Evolutionary conservation across 768 basidiomycete species (phyloP).

Genomic region (Naganishia antarctica): DNA sequence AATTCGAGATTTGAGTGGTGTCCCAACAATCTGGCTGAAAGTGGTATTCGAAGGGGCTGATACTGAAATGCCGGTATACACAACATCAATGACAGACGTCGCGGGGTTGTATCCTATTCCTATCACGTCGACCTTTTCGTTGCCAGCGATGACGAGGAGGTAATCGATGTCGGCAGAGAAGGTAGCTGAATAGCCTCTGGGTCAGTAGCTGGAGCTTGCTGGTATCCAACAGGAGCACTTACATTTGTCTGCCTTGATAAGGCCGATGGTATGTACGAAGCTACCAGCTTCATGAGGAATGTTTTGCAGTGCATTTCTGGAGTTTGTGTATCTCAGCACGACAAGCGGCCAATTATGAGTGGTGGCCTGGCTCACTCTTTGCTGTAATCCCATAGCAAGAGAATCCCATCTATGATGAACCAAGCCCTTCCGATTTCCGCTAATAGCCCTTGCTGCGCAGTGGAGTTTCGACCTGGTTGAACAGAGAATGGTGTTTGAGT

Average conservation of each 20-base stretch:
- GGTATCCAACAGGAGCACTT: neutral
- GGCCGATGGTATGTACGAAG: constrained; percentile 72
- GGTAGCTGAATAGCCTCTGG: constrained; percentile 51
- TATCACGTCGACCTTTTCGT: constrained; percentile 72
- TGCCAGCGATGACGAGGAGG: constrained; percentile 84
- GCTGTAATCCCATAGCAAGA: constrained; percentile 94
- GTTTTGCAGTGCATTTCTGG: constrained; percentile 82
- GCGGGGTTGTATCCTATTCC: constrained; percentile 56
- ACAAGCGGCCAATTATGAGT: neutral
- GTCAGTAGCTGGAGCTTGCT: neutral
- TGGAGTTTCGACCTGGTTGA: neutral
- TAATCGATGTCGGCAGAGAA: constrained; percentile 90
- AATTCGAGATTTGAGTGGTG: constrained; percentile 14
- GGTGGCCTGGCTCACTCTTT: constrained; percentile 63
- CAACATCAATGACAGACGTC: constrained; percentile 6
- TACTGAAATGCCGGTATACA: constrained; percentile 20
- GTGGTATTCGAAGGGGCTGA: constrained; percentile 13
- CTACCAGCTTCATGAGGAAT: constrained; percentile 85
- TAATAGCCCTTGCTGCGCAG: constrained; percentile 59
- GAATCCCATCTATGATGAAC: constrained; percentile 88
- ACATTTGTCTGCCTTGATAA: constrained; percentile 76
- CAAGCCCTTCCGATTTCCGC: constrained; percentile 90
- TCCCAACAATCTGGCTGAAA: constrained; percentile 21
- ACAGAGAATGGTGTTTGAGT: too few species aligned
- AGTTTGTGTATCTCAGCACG: constrained; percentile 15